Percentiles rank a stretch among this genome's conserved stretches.
Conservation (phyloP, 2,329 filamentous ascomycete genomes). For the Monilinia laxa region DNA sequence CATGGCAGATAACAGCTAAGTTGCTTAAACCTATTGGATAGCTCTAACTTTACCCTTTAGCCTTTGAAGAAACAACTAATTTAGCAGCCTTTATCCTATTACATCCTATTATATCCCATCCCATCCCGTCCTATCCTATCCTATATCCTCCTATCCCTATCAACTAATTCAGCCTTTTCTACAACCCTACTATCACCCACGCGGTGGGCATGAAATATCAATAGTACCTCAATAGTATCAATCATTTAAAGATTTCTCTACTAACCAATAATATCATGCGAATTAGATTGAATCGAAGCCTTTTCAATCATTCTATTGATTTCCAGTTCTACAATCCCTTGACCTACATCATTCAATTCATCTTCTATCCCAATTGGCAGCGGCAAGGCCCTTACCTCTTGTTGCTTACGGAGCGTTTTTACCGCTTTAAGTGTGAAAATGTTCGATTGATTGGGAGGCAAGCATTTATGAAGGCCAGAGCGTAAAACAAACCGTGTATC, state of each 20-base stretch:
- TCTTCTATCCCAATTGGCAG: conserved; percentile 3
- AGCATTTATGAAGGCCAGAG: conserved; percentile 9
- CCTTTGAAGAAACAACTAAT: background rate
- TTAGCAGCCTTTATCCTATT: background rate
- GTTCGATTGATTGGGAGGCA: conserved; percentile 13
- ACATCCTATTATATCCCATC: too few species aligned
- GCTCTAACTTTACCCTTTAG: background rate
- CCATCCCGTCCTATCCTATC: too few species aligned
- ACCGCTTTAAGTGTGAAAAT: conserved; percentile 13
- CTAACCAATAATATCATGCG: background rate
- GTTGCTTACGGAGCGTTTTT: background rate
- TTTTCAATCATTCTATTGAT: background rate
- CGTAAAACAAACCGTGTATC: conserved; percentile 20
- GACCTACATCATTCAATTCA: background rate
- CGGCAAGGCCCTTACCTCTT: conserved; percentile 3
- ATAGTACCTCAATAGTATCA: conserved; percentile 5
- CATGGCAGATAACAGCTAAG: too few species aligned
- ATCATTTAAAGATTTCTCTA: background rate
- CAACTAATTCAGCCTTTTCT: conserved; percentile 4
- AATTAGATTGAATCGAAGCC: conserved; percentile 17
- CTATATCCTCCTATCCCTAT: background rate
- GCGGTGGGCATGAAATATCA: background rate
- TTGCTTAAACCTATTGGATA: too few species aligned
- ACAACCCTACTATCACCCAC: conserved; percentile 1
- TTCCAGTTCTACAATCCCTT: background rate